Base-by-base conservation (phyloP, 139 green algal genomes). In the Desmodesmus armatus region DNA sequence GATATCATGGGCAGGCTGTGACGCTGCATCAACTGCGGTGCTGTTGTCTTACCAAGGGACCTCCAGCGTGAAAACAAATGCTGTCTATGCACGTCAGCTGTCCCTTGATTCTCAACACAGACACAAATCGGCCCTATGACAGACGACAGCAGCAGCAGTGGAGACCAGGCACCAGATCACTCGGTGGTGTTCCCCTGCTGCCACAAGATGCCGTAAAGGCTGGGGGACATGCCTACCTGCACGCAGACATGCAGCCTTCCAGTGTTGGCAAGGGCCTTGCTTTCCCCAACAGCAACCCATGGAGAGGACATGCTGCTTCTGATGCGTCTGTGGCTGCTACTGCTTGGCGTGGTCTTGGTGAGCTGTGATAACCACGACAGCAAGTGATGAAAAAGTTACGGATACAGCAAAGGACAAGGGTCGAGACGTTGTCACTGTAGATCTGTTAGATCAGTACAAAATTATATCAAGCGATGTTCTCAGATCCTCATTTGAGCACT, bases 31-130 rank as follows among this genome's bases (percentile, higher is more conserved):
- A 17, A 29, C n/a, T 29, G 4, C 29, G 67, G 39, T 35, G 25
- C 9, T 21, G 31, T 0, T 7, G 49, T n/a, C 90, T 88, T 71
- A 93, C 90, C 80, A 94, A 55, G 3, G 91, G 91, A 2, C 91
- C 91, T 2, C 90, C 91, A 39, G 91, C 91, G 69, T 94, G 91
- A 62, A 90, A 94, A 66, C 91, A 94, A 0, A 93, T 74, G 43
- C 78, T 90, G 80, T 94, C 90, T n/a, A 94, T 90, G 37, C 79
- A 89, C 29, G 75, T 62, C 25, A 94, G 72, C 62, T 85, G 75
- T 13, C 84, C 87, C 0, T 89, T 75, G 0, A 87, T 11, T 1
- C 85, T 55, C 13, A 95, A 37, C 0, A 94, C 44, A 0, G 86
- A 89, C 0, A 95, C 65, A 55, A 93, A 95, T 2, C 92, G 87